These are phyloP conservation scores for Huntiella bhutanensis DNA, from an alignment of 2,329 filamentous ascomycete genomes.

Conservation along the genomic window DNA sequence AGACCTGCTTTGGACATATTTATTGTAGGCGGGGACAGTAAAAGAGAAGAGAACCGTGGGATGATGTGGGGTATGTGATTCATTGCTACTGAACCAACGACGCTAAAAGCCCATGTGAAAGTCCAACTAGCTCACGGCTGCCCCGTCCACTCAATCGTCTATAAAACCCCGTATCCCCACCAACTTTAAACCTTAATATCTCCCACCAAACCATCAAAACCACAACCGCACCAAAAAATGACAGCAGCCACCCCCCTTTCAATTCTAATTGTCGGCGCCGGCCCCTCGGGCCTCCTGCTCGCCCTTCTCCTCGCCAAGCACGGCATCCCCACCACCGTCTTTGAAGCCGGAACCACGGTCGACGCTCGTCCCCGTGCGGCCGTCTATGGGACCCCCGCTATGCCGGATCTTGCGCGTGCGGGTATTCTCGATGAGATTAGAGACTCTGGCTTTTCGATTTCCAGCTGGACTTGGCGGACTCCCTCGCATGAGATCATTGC, in stretches of 20 bases:
- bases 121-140: no score
- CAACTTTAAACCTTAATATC: no score
- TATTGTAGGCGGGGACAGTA: no score
- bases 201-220: no score
- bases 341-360: slow-evolving; percentile 35
- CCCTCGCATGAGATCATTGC: slow-evolving; percentile 20
- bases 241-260: not conserved
- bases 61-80: no score
- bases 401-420: slow-evolving; percentile 38
- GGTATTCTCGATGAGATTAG: slow-evolving; percentile 32
- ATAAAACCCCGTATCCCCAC: no score
- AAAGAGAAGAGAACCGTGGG: no score
- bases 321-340: slow-evolving; percentile 31
- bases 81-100: no score
- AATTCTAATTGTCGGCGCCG: slow-evolving; percentile 28
- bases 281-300: slow-evolving; percentile 30
- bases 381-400: slow-evolving; percentile 39
- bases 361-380: slow-evolving; percentile 43
- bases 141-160: no score
- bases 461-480: slow-evolving; percentile 23
- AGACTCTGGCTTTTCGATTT: slow-evolving; percentile 20
- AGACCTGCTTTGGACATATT: no score
- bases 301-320: slow-evolving; percentile 33
- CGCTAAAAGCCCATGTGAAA: no score
- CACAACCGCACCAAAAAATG: not conserved